These are phyloP conservation scores for Aspergillus chevalieri DNA, from an alignment of 2,329 filamentous ascomycete species.

Conservation along the genomic window DNA sequence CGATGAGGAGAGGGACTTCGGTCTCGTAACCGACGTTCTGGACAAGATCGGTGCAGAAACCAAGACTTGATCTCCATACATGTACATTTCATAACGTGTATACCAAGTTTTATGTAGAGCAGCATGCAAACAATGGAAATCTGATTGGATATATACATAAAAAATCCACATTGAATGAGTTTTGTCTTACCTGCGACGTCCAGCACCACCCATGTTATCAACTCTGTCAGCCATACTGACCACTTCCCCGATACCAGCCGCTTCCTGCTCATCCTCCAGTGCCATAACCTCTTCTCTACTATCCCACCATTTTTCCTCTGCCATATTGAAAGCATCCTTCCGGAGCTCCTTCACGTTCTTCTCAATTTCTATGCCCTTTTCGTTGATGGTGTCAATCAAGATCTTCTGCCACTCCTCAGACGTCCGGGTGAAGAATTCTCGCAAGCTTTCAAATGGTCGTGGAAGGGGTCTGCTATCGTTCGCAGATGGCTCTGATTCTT, in stretches of 20 bases:
- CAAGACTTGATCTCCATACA: neutral
- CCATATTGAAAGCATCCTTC: conserved; percentile 79
- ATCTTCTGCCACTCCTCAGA: conserved; percentile 86
- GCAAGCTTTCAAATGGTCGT: conserved; percentile 78
- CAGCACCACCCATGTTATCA: conserved; percentile 43
- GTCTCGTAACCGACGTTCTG: conserved; percentile 60
- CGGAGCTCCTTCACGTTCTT: conserved; percentile 85
- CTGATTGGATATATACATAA: neutral
- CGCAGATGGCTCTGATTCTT: conserved; percentile 41
- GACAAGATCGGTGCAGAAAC: conserved; percentile 33
- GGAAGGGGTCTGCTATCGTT: conserved; percentile 71
- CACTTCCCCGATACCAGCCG: conserved; percentile 88
- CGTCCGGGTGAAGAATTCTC: conserved; percentile 87
- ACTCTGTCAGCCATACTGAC: conserved; percentile 74
- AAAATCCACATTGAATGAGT: conserved; percentile 3
- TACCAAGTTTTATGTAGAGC: neutral
- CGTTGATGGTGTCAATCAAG: conserved; percentile 67
- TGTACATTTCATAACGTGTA: neutral
- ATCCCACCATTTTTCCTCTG: conserved; percentile 99
- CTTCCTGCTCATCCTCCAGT: conserved; percentile 93
- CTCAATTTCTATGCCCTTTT: conserved; percentile 52
- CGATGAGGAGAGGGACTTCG: conserved; percentile 60
- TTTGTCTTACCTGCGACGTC: conserved; percentile 38
- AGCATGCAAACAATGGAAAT: neutral
- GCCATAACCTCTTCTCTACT: conserved; percentile 86